Evolutionary conservation across 306 rosid genomes (phyloP).

Genomic region (Cyamopsis tetragonoloba): DNA sequence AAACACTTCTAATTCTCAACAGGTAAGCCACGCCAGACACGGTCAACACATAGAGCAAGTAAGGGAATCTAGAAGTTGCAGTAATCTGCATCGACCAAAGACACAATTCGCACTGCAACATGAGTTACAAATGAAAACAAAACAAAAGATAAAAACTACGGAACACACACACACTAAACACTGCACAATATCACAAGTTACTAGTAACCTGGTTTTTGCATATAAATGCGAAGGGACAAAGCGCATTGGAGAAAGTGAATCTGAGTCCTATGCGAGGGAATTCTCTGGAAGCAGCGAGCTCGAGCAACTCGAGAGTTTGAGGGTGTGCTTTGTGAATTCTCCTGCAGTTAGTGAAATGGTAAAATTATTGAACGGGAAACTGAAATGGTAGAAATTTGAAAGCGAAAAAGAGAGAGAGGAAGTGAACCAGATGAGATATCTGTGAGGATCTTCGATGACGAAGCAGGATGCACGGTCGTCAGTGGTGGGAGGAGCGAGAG

Average conservation of each 20-base stretch:
- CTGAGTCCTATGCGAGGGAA: conserved; percentile 64
- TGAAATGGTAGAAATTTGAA: background rate
- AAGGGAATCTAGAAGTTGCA: conserved; percentile 45
- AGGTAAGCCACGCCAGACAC: conserved; percentile 66
- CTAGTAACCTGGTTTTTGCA: conserved; percentile 67
- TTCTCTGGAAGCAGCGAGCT: conserved; percentile 58
- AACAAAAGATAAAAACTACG: background rate
- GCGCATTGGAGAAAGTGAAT: conserved; percentile 60
- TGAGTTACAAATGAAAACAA: background rate
- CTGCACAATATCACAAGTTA: too few species aligned
- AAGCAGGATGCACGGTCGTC: conserved; percentile 62
- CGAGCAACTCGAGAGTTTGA: conserved; percentile 57
- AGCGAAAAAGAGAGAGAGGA: conserved; percentile 14
- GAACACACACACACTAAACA: background rate
- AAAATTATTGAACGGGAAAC: background rate
- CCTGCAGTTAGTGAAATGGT: conserved; percentile 41
- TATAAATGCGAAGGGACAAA: conserved; percentile 59
- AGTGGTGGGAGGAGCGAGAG: conserved; percentile 38
- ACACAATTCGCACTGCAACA: background rate
- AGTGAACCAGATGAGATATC: conserved; percentile 59
- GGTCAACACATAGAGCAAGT: conserved; percentile 65
- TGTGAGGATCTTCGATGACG: conserved; percentile 59
- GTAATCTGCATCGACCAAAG: conserved; percentile 45
- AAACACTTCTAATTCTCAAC: conserved; percentile 52
- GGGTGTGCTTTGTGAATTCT: conserved; percentile 69